Percentiles rank a stretch among this genome's conserved stretches.
phyloP scores from a whole-genome alignment of 2,329 filamentous ascomycete species.

The Fusarium fracticaudum region DNA sequence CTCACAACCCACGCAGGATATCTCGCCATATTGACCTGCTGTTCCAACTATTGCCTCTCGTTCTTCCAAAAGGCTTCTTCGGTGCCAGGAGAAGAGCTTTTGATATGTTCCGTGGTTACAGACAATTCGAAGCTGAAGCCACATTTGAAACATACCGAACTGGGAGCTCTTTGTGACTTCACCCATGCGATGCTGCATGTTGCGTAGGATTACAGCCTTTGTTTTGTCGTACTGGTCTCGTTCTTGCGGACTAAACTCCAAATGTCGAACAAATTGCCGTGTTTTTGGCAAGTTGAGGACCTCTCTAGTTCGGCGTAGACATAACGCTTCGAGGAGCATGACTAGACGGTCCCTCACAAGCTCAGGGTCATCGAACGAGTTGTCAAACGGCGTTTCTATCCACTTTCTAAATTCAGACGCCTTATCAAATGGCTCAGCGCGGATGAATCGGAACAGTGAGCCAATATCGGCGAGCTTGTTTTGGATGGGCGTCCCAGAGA shows the following conservation, averaged over 20 bases:
- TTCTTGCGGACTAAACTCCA: neutral
- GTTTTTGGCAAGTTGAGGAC: neutral
- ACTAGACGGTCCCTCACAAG: neutral
- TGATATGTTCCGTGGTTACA: slow-evolving; percentile 7
- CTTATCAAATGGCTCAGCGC: neutral
- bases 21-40: neutral
- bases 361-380: neutral
- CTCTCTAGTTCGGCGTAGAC: neutral
- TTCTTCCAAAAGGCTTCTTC: neutral
- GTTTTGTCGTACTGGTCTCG: neutral
- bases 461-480: slow-evolving; percentile 61
- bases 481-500: slow-evolving; percentile 64
- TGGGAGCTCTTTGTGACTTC: slow-evolving; percentile 4
- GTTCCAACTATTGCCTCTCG: neutral
- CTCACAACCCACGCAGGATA: slow-evolving; percentile 1
- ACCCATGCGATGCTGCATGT: slow-evolving; percentile 3
- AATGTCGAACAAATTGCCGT: neutral
- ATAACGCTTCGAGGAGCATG: neutral
- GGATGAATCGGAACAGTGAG: slow-evolving; percentile 25
- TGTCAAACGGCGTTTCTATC: neutral
- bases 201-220: neutral
- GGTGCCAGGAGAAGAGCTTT: neutral
- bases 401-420: slow-evolving; percentile 2
- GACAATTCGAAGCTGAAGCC: slow-evolving; percentile 1
- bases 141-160: slow-evolving; percentile 4